Evolutionary conservation across 2,329 filamentous ascomycete genomes (phyloP).

Genomic region (Atkinsonella hypoxylon): DNA sequence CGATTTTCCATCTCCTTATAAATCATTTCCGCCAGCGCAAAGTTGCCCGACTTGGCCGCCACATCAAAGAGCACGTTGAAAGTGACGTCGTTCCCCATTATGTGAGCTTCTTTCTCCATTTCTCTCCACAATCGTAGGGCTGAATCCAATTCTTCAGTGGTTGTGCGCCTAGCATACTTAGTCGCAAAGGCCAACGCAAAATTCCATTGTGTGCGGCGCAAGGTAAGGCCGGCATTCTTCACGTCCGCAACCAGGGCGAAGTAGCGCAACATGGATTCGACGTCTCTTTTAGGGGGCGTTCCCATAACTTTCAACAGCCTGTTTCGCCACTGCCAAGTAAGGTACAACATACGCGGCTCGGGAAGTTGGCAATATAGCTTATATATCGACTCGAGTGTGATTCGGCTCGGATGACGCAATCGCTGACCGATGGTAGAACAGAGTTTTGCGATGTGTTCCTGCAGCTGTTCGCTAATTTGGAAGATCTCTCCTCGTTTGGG

Average conservation of each 20-base stretch:
- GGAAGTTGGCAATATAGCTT: conserved; percentile 37
- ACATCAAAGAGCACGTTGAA: conserved; percentile 90
- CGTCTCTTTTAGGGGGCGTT: conserved; percentile 42
- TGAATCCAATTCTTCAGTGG: conserved; percentile 45
- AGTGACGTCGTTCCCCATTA: conserved; percentile 62
- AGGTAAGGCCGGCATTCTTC: conserved; percentile 56
- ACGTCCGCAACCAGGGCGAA: conserved; percentile 77
- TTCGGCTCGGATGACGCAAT: conserved; percentile 28
- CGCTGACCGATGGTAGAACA: conserved; percentile 27
- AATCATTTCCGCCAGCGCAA: conserved; percentile 70
- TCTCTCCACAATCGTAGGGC: conserved; percentile 73
- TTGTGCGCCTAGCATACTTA: conserved; percentile 50
- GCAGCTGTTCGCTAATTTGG: conserved; percentile 22
- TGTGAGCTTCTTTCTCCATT: conserved; percentile 65
- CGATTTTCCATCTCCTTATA: conserved; percentile 68
- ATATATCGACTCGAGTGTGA: conserved; percentile 34
- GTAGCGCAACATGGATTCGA: conserved; percentile 64
- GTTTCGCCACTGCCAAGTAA: conserved; percentile 43
- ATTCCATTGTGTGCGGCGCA: conserved; percentile 67
- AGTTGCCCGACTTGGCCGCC: conserved; percentile 77
- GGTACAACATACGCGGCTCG: conserved; percentile 37
- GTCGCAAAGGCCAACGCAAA: conserved; percentile 69
- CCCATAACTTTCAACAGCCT: conserved; percentile 57
- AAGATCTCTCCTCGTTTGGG: conserved; percentile 31
- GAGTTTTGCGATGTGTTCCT: conserved; percentile 26